Evolutionary conservation across 164 flowering plant genomes (phyloP).

Genomic region (Annona squamosa): DNA sequence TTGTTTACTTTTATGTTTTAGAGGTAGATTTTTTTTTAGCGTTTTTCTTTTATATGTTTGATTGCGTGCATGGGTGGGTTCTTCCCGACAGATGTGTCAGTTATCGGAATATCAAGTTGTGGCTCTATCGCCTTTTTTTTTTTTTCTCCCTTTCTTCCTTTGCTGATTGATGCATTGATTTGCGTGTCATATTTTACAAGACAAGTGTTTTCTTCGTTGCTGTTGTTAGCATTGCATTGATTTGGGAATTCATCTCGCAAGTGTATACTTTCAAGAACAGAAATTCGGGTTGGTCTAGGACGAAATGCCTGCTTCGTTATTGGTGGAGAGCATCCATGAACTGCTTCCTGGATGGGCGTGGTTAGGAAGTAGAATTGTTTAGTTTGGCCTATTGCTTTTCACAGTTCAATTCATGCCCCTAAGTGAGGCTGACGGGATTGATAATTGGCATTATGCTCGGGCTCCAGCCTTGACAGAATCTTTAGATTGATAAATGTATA

Average conservation of each 20-base stretch:
- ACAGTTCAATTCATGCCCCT: neutral
- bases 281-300: neutral
- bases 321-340: neutral
- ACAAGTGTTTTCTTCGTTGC: neutral
- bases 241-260: neutral
- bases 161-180: neutral
- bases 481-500: too few relatives aligned
- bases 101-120: neutral
- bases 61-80: too few relatives aligned
- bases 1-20: neutral
- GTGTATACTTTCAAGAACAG: neutral
- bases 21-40: neutral
- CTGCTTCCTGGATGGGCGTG: neutral
- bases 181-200: neutral
- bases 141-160: too few relatives aligned
- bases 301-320: neutral
- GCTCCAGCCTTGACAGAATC: too few relatives aligned
- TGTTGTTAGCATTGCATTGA: neutral
- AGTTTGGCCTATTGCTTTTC: neutral
- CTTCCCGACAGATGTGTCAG: neutral
- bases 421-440: neutral
- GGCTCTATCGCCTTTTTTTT: neutral
- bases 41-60: neutral
- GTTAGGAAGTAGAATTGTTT: neutral
- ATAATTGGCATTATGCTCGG: too few relatives aligned